phyloP scores from a whole-genome alignment of 495 filamentous ascomycete genomes.

The Bacidia gigantensis region DNA sequence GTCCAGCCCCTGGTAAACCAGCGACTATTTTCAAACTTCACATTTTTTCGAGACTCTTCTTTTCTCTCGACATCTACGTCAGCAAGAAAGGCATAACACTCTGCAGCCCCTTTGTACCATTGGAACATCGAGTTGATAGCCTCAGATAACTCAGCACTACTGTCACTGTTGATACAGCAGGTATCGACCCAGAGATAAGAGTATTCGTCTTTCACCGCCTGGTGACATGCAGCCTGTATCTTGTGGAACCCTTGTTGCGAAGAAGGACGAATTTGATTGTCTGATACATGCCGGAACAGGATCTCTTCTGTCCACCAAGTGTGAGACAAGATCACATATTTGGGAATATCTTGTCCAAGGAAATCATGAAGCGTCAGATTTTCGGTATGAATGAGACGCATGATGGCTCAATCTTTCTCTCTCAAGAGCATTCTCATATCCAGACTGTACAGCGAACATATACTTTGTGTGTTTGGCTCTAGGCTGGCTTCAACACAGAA shows the following conservation, averaged over 20 bases:
- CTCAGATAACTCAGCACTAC: conserved; percentile 25
- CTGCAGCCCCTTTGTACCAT: conserved; percentile 10
- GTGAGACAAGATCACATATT: conserved; percentile 14
- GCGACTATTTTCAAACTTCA: not conserved
- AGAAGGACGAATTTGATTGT: too few relatives aligned
- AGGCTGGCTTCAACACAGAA: too few relatives aligned
- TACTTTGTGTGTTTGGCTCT: too few relatives aligned
- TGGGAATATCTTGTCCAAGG: conserved; percentile 11
- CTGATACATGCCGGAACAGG: not conserved
- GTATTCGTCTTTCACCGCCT: conserved; percentile 12
- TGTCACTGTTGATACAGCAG: conserved; percentile 26
- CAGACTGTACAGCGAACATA: too few relatives aligned
- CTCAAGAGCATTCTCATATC: too few relatives aligned
- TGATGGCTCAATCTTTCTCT: too few relatives aligned
- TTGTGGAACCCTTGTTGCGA: not conserved
- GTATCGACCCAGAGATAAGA: conserved; percentile 29
- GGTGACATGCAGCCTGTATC: conserved; percentile 4
- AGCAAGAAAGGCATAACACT: conserved; percentile 18
- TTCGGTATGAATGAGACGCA: conserved; percentile 24
- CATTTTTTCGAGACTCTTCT: not conserved
- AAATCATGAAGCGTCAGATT: conserved; percentile 23
- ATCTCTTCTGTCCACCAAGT: conserved; percentile 14
- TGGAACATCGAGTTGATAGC: conserved; percentile 33
- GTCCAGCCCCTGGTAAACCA: conserved; percentile 1
- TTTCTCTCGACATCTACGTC: conserved; percentile 13